Conservation (phyloP, 768 basidiomycete species). For the Harrya chromipes region DNA sequence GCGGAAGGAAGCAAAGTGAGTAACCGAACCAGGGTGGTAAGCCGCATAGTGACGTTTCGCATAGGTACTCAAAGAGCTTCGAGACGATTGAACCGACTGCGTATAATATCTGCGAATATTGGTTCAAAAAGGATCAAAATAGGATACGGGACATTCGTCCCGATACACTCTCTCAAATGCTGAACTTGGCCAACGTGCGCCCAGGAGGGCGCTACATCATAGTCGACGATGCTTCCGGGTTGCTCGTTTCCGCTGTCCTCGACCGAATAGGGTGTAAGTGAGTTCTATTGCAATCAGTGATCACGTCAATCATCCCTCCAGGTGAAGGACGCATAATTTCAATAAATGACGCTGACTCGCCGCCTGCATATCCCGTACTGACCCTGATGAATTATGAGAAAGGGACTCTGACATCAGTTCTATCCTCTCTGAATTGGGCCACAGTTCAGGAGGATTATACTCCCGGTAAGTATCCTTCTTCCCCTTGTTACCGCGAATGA, state of each 20-base stretch:
- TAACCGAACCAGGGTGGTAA: background rate
- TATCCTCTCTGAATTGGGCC: slow-evolving; percentile 86
- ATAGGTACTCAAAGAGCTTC: slow-evolving; percentile 83
- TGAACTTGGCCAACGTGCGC: slow-evolving; percentile 77
- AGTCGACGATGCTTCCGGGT: slow-evolving; percentile 89
- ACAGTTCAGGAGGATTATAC: slow-evolving; percentile 75
- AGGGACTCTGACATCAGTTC: slow-evolving; percentile 46
- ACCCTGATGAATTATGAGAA: slow-evolving; percentile 82
- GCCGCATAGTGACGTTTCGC: background rate
- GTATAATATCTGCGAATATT: slow-evolving; percentile 85
- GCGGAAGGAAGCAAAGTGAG: slow-evolving; percentile 94
- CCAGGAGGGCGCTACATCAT: slow-evolving; percentile 87
- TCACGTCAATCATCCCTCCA: slow-evolving; percentile 26
- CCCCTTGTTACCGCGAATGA: background rate
- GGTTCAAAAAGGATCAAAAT: slow-evolving; percentile 80
- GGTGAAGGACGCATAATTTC: slow-evolving; percentile 80
- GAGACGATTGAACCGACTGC: slow-evolving; percentile 85
- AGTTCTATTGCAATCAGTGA: background rate
- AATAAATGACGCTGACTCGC: slow-evolving; percentile 87
- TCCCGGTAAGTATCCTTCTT: slow-evolving; percentile 45
- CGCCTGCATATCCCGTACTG: slow-evolving; percentile 86
- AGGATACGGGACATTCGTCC: slow-evolving; percentile 81
- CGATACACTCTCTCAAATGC: slow-evolving; percentile 86
- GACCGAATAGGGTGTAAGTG: slow-evolving; percentile 80
- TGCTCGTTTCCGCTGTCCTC: slow-evolving; percentile 80